Evolutionary conservation across 1,284 basidiomycete species (phyloP).

Genomic region (Malassezia furfur): DNA sequence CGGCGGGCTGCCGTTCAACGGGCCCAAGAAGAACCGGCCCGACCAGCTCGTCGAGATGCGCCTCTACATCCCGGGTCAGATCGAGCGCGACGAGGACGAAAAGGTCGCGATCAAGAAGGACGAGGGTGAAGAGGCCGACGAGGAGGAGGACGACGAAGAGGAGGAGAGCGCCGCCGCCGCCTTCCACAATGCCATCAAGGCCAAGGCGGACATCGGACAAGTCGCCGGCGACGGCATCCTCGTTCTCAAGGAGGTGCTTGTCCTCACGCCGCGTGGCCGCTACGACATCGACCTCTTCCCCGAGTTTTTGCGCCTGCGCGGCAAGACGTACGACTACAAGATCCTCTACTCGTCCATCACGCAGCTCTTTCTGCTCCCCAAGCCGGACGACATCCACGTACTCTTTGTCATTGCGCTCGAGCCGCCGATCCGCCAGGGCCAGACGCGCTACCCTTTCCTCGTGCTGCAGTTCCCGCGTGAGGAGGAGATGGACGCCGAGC

Average conservation of each 20-base stretch:
- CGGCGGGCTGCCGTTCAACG: constrained; percentile 13
- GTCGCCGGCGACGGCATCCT: constrained; percentile 84
- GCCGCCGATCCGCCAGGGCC: constrained; percentile 91
- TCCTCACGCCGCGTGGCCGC: constrained; percentile 83
- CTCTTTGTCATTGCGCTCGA: constrained; percentile 60
- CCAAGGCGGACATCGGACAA: constrained; percentile 88
- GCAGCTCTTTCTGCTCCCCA: constrained; percentile 83
- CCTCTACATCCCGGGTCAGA: constrained; percentile 82
- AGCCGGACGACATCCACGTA: constrained; percentile 85
- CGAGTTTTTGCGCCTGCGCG: constrained; percentile 82
- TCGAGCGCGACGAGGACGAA: constrained; percentile 49
- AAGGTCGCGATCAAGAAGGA: background rate
- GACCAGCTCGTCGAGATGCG: constrained; percentile 86
- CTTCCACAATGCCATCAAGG: constrained; percentile 92
- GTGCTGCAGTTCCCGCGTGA: constrained; percentile 96
- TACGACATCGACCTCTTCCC: constrained; percentile 98
- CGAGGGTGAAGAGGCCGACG: constrained; percentile 52
- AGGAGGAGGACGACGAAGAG: constrained; percentile 53
- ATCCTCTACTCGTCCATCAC: constrained; percentile 84
- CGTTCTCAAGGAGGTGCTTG: constrained; percentile 92
- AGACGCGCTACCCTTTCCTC: constrained; percentile 92
- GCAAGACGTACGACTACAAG: constrained; percentile 99
- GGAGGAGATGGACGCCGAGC: constrained; percentile 89
- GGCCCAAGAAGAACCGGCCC: constrained; percentile 26
- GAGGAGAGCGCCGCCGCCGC: constrained; percentile 78